phyloP scores from a whole-genome alignment of 78 protist genomes.

The Parvularia atlantis region DNA sequence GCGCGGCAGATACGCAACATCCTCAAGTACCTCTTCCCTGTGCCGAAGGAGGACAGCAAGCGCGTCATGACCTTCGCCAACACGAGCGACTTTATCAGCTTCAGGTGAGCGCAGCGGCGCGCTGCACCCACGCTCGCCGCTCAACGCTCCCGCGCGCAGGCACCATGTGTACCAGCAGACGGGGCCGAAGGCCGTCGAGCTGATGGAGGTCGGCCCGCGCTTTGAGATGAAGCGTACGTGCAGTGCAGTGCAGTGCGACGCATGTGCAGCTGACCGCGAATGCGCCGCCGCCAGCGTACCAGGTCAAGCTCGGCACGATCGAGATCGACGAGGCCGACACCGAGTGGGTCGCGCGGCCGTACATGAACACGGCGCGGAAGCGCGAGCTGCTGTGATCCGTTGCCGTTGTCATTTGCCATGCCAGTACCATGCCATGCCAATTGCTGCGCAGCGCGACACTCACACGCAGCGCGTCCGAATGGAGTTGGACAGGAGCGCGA shows the following conservation, averaged over 20 bases:
- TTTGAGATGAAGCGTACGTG: slow-evolving; percentile 73
- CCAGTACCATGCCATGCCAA: too few relatives aligned
- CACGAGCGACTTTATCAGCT: slow-evolving; percentile 81
- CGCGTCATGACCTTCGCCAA: slow-evolving; percentile 90
- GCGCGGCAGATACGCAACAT: slow-evolving; percentile 15
- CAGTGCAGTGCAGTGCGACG: too few relatives aligned
- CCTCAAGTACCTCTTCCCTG: slow-evolving; percentile 94
- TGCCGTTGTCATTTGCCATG: too few relatives aligned
- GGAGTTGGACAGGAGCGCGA: too few relatives aligned
- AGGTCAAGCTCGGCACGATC: slow-evolving; percentile 85
- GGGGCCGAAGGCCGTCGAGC: slow-evolving; percentile 49
- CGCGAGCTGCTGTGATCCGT: slow-evolving; percentile 17
- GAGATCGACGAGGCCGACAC: slow-evolving; percentile 90
- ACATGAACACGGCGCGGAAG: slow-evolving; percentile 69
- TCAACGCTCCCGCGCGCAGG: not conserved
- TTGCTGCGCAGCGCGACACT: too few relatives aligned
- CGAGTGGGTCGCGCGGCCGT: slow-evolving; percentile 91
- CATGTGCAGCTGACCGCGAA: too few relatives aligned
- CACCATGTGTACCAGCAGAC: slow-evolving; percentile 18
- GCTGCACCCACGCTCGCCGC: not conserved
- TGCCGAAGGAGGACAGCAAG: slow-evolving; percentile 71
- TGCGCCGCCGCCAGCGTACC: slow-evolving; percentile 63
- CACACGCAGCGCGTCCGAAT: too few relatives aligned
- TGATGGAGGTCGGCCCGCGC: slow-evolving; percentile 95
- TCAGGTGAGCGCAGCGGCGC: slow-evolving; percentile 50